Base-by-base conservation (phyloP, 345 rosid genomes). In the Sonneratia caseolaris region DNA sequence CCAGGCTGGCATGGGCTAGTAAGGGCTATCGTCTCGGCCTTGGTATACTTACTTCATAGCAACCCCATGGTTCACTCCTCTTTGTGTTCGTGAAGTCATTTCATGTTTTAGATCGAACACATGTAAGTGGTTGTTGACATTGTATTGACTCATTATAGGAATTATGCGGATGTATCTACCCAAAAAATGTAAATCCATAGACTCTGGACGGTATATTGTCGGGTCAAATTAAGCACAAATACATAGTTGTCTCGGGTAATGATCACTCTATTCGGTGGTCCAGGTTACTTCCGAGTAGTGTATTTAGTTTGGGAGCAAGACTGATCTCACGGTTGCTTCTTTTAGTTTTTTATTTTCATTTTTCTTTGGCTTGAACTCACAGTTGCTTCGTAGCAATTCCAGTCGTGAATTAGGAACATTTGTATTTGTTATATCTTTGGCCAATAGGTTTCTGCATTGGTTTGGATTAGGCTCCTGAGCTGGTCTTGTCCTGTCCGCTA, bases 1-100 rank as follows among this genome's bases (percentile, higher is more conserved):
- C 81, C 85, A 80, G 86, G 80, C 86, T 83, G 85, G 83, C 76
- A 61, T 65, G 76, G 72, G 74, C 74, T 76, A 37, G 69, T 64
- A 73, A 72, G 70, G 55, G 43, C 56, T 13, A 64, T 27, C 73
- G 83, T 74, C 86, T 74, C 66, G 49, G 72, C 76, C 68, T 62
- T 57, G 43, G 22, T 5, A 53, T 57, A 59, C 56, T 71, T 57
- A 59, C 56, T 71, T 57, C 38, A 35, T 27, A 62, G 59, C 22
- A 53, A 7, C 19, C 1, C 38, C 8, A 9, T 32, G 0, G 3
- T 3, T 61, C 36, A 27, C 12, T 35, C 37, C 66, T 22, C 35
- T n/a, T n/a, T 16, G 24, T 15, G 24, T 69, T 3, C 71, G 21
- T 47, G 10, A 68, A 27, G 51, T 21, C 57, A 8, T 69, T 15